A percentile compares a stretch with the other conserved stretches of the same genome.
These are phyloP conservation scores for Fennellomyces sp. DNA, from an alignment of 371 early-diverging fungal species.

Conservation along the genomic window DNA sequence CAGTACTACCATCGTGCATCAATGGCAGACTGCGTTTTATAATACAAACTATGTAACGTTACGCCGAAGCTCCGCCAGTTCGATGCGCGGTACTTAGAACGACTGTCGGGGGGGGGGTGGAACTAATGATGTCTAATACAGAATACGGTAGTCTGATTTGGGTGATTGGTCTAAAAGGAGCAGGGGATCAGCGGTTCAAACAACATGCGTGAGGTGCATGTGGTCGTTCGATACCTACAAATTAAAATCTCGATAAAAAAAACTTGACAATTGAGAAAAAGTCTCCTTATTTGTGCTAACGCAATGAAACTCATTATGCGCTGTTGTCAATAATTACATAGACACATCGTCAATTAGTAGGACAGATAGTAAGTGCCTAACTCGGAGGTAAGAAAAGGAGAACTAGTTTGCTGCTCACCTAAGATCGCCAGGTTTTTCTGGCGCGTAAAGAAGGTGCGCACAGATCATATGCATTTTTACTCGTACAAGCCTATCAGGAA, in stretches of 20 bases:
- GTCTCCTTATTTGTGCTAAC: not conserved
- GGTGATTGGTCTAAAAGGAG: not conserved
- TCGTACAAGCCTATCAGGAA: not conserved
- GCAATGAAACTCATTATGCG: not conserved
- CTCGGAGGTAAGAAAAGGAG: too few species aligned
- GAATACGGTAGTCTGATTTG: not conserved
- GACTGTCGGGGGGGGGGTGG: not conserved
- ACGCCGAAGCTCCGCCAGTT: not conserved
- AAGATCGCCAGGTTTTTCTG: too few species aligned
- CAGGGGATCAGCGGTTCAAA: conserved; percentile 1
- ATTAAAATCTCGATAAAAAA: not conserved
- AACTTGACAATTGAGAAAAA: not conserved
- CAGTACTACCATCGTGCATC: conserved; percentile 2
- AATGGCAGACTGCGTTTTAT: not conserved
- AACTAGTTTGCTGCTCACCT: too few species aligned
- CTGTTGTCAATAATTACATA: not conserved
- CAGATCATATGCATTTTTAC: not conserved
- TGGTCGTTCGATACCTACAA: not conserved
- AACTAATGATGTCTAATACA: not conserved
- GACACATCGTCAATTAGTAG: not conserved
- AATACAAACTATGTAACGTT: conserved; percentile 5
- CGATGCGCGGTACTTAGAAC: not conserved
- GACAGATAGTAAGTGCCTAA: too few species aligned
- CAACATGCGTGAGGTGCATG: not conserved
- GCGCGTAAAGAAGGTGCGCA: not conserved